Conservation (phyloP, 1,284 basidiomycete species). For the Cryptococcus sp. region DNA sequence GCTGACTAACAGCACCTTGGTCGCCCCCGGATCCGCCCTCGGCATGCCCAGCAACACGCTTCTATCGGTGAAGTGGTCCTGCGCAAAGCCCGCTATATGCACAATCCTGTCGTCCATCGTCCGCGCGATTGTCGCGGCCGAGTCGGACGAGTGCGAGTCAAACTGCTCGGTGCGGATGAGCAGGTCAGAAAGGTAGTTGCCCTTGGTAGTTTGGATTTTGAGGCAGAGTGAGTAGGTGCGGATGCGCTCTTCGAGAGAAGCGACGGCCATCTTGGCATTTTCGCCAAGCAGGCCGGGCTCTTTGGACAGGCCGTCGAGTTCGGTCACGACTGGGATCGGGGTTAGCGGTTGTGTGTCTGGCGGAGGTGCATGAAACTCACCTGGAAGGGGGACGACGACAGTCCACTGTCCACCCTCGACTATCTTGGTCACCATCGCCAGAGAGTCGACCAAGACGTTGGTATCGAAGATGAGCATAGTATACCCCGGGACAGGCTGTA, state of each 20-base stretch:
- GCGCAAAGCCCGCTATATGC: constrained; percentile 85
- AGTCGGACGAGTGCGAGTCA: constrained; percentile 52
- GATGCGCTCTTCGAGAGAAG: constrained; percentile 71
- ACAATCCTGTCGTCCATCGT: constrained; percentile 95
- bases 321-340: constrained; percentile 69
- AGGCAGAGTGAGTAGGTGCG: constrained; percentile 70
- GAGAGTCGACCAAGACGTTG: constrained; percentile 81
- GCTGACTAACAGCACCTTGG: constrained; percentile 83
- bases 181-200: constrained; percentile 85
- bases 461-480: constrained; percentile 90
- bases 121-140: constrained; percentile 55
- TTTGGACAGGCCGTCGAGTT: constrained; percentile 81
- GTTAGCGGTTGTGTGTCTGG: background rate
- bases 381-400: constrained; percentile 79
- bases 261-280: constrained; percentile 64
- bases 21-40: constrained; percentile 50
- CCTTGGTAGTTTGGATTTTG: constrained; percentile 91
- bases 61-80: constrained; percentile 85
- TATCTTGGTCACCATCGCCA: constrained; percentile 67
- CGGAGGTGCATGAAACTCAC: constrained; percentile 21
- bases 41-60: constrained; percentile 61
- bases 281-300: constrained; percentile 64
- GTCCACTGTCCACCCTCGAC: constrained; percentile 83
- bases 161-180: constrained; percentile 81
- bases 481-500: constrained; percentile 77